Percentiles rank a stretch among this genome's conserved stretches.
Conservation (phyloP, 768 basidiomycete genomes). For the Zangia roseola region DNA sequence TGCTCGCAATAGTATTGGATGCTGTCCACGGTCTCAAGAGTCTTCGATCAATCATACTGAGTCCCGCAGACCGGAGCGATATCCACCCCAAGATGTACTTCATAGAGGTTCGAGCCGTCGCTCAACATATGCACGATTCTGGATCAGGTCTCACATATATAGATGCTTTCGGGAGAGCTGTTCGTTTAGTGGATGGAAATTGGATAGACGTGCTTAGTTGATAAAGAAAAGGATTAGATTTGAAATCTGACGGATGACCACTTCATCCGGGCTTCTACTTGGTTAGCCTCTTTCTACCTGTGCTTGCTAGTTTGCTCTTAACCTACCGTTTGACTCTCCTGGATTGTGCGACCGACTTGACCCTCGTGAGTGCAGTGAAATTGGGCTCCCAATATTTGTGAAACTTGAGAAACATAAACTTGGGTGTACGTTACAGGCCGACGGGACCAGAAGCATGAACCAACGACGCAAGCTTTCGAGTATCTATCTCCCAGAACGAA, state of each 20-base stretch:
- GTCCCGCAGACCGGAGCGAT: too few relatives aligned
- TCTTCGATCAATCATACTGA: background rate
- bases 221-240: too few relatives aligned
- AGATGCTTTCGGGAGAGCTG: background rate
- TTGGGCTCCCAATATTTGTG: too few relatives aligned
- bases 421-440: background rate
- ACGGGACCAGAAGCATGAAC: conserved; percentile 1
- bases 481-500: conserved; percentile 18
- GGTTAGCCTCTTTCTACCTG: too few relatives aligned
- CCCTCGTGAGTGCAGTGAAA: too few relatives aligned
- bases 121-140: background rate
- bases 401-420: too few relatives aligned
- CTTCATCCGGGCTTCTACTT: too few relatives aligned
- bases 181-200: conserved; percentile 4
- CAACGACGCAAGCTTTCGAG: conserved; percentile 10
- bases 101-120: background rate
- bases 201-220: too few relatives aligned
- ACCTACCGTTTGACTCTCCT: too few relatives aligned
- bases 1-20: background rate
- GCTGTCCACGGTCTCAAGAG: background rate
- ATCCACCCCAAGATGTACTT: background rate
- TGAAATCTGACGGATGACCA: too few relatives aligned
- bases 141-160: background rate
- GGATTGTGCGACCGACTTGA: too few relatives aligned
- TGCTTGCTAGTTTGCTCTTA: too few relatives aligned